Conservation (phyloP, 2,329 filamentous ascomycete genomes). For the Trichoderma hamatum region DNA sequence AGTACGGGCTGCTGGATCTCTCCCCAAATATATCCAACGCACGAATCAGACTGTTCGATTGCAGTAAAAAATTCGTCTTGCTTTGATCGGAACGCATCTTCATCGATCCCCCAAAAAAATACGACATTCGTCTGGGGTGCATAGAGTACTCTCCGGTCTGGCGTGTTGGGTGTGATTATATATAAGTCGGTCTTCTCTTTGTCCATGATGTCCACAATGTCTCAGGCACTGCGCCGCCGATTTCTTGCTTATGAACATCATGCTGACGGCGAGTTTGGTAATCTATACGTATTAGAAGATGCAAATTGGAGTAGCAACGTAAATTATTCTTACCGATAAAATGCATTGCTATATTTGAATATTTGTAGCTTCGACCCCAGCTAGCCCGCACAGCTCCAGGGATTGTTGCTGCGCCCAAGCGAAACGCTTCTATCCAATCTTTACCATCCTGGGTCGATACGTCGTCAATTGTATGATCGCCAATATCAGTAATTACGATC, state of each 20-base stretch:
- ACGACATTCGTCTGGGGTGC: neutral
- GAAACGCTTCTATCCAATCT: neutral
- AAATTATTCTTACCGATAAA: neutral
- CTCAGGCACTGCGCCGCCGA: neutral
- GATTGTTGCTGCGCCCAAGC: neutral
- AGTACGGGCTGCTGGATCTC: neutral
- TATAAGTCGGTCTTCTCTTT: conserved; percentile 1
- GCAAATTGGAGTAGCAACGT: neutral
- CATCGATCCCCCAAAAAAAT: conserved; percentile 4
- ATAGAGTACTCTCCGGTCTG: neutral
- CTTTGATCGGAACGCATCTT: conserved; percentile 3
- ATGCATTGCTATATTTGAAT: neutral
- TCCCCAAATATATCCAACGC: neutral
- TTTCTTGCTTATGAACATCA: neutral
- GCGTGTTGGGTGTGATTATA: neutral
- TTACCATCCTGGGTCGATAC: neutral
- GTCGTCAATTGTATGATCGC: neutral
- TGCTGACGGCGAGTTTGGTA: conserved; percentile 3
- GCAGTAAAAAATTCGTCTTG: conserved; percentile 3
- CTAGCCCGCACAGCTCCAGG: neutral
- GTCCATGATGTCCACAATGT: neutral
- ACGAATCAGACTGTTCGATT: neutral
- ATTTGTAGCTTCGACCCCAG: conserved; percentile 5
- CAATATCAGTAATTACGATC: neutral
- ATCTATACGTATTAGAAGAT: neutral